Base-by-base conservation (phyloP, 441 rosid genomes). In the California macrophylla region DNA sequence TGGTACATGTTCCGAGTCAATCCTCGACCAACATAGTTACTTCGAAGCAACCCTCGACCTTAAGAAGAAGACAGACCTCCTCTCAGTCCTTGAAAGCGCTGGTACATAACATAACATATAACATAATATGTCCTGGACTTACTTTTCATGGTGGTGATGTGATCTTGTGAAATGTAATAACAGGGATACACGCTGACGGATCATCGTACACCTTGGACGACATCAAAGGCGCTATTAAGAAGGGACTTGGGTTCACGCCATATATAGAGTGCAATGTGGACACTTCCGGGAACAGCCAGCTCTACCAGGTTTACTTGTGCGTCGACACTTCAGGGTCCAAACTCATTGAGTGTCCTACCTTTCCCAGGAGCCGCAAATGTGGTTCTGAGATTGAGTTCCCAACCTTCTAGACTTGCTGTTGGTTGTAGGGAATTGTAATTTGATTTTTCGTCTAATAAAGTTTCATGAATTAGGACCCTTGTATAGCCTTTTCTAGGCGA, bases 251-350 rank as follows among this genome's bases (percentile, higher is more conserved):
- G 1, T 77, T 70, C 50, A 56, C 78, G 64, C 90, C 92, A 8
- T 87, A 85, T 66, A 80, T 91, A 3, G 85, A 87, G 66, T 91
- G 97, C 85, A 91, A 87, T 65, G 67, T 63, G 18, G 92, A 87
- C 66, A 30, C 76, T 28, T 81, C 90, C 0, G 85, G 86, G 20
- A 86, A 84, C 72, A 81, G 78, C 26, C 97, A 91, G 74, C 89
- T 91, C 12, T 91, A 85, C 78, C 95, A 88, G 79, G 65, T 91
- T 69, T 89, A 86, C 78, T 18, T 87, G 67, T 90, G 94, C 58
- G 89, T 88, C 8, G 90, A 88, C 61, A 73, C 74, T 30, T 74
- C 90, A 10, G 94, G 77, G 7, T 75, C 88, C 0, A 13, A 76
- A 0, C 76, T 87, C 58, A 86, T 85, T 9, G 71, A 83, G 28